Evolutionary conservation across 164 flowering plant species (phyloP).

Genomic region (Cinnamomum micranthum): DNA sequence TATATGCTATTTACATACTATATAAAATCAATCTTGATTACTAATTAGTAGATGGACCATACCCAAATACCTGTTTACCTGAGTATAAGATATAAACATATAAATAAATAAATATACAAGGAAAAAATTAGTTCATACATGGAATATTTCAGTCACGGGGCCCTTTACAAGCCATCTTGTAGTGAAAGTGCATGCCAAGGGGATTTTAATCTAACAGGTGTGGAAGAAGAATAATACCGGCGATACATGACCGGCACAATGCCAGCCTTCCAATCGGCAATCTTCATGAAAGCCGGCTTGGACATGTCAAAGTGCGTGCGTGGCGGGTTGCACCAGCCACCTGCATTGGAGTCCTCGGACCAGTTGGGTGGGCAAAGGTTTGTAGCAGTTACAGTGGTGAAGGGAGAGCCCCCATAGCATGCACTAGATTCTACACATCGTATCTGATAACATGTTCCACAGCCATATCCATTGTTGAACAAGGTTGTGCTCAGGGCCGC

Average conservation of each 20-base stretch:
- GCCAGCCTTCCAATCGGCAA: constrained; percentile 39
- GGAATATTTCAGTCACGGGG: too few species aligned
- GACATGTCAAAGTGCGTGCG: constrained; percentile 84
- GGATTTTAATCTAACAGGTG: too few species aligned
- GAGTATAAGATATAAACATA: too few species aligned
- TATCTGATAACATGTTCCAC: constrained; percentile 78
- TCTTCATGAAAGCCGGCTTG: constrained; percentile 80
- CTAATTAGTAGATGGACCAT: too few species aligned
- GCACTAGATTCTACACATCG: constrained; percentile 36
- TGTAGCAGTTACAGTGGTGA: constrained; percentile 70
- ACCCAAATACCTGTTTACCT: too few species aligned
- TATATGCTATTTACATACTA: too few species aligned
- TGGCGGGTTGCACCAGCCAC: constrained; percentile 98
- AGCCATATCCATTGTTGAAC: constrained; percentile 72
- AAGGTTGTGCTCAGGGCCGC: constrained; percentile 77
- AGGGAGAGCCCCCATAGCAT: constrained; percentile 38
- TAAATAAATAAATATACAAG: too few species aligned
- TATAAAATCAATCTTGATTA: too few species aligned
- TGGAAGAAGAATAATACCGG: constrained; percentile 31
- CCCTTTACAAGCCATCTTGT: too few species aligned
- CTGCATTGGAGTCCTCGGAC: constrained; percentile 55
- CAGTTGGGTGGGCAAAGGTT: constrained; percentile 90
- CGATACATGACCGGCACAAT: constrained; percentile 61
- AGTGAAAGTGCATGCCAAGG: too few species aligned
- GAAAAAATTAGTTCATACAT: too few species aligned